A percentile compares a stretch with the other conserved stretches of the same genome.
phyloP scores from a whole-genome alignment of 345 rosid genomes.

The Geranium brycei region DNA sequence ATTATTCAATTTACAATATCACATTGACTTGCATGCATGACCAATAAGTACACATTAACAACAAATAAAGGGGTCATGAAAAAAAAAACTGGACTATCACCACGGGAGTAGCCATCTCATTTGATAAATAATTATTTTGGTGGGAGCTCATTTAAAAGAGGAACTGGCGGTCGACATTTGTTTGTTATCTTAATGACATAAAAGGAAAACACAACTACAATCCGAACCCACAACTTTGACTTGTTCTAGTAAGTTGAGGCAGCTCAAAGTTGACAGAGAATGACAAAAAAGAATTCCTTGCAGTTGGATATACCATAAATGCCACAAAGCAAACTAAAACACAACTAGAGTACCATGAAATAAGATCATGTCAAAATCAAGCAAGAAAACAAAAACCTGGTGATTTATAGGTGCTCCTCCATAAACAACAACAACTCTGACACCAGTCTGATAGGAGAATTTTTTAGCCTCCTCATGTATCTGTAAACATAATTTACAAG shows the following conservation, averaged over 20 bases:
- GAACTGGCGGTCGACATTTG: too few species aligned
- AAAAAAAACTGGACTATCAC: too few species aligned
- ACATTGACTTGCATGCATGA: too few species aligned
- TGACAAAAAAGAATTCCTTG: background rate
- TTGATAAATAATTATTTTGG: too few species aligned
- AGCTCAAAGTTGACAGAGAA: background rate
- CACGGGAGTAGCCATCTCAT: too few species aligned
- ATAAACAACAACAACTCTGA: constrained; percentile 91
- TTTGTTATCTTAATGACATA: too few species aligned
- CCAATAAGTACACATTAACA: too few species aligned
- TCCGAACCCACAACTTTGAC: too few species aligned
- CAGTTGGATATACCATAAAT: background rate
- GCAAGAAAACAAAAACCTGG: constrained; percentile 37
- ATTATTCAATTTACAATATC: too few species aligned
- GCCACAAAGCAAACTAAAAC: background rate
- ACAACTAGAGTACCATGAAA: background rate
- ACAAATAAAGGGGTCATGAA: too few species aligned
- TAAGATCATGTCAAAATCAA: background rate
- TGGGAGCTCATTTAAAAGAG: too few species aligned
- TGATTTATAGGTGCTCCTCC: constrained; percentile 94
- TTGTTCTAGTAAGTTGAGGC: background rate
- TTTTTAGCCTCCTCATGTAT: constrained; percentile 96
- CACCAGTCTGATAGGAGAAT: constrained; percentile 95
- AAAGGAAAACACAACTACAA: too few species aligned
- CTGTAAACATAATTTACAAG: constrained; percentile 26